Evolutionary conservation across 2,329 filamentous ascomycete species (phyloP).

Genomic region (Leptosphaerulina australis): DNA sequence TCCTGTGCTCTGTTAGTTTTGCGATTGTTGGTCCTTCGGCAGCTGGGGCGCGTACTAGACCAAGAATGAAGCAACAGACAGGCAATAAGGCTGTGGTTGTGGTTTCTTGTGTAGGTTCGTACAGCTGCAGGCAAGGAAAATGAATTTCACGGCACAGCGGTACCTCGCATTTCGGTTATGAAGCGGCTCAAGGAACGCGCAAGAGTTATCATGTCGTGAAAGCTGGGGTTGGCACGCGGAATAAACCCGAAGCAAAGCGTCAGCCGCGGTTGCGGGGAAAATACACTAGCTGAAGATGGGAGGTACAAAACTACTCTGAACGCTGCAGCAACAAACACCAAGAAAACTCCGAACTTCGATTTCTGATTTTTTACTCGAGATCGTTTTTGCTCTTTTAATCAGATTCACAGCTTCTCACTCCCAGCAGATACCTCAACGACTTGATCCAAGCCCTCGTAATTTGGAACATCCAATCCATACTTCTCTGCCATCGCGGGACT

Average conservation of each 20-base stretch:
- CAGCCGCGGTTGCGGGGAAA: conserved; percentile 19
- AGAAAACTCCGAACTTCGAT: neutral
- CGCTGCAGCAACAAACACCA: neutral
- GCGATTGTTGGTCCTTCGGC: neutral
- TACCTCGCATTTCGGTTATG: conserved; percentile 18
- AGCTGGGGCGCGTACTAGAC: conserved; percentile 1
- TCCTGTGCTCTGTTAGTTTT: conserved; percentile 21
- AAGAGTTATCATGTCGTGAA: conserved; percentile 13
- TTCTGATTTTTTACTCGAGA: neutral
- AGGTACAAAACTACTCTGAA: conserved; percentile 4
- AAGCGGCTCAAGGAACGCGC: conserved; percentile 16
- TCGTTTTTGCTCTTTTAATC: neutral
- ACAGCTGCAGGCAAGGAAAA: conserved; percentile 5
- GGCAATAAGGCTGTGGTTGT: neutral
- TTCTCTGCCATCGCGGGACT: conserved; percentile 78
- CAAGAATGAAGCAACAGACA: neutral
- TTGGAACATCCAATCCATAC: conserved; percentile 81
- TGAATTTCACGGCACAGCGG: conserved; percentile 8
- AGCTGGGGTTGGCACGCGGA: conserved; percentile 19
- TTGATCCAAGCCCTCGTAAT: conserved; percentile 87
- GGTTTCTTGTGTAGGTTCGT: neutral
- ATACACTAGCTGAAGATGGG: conserved; percentile 4
- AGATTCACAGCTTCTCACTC: conserved; percentile 27
- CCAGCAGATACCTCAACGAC: conserved; percentile 71
- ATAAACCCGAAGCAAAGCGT: conserved; percentile 16